Base-by-base conservation (phyloP, 2,329 filamentous ascomycete genomes). In the Aureobasidium sp. region DNA sequence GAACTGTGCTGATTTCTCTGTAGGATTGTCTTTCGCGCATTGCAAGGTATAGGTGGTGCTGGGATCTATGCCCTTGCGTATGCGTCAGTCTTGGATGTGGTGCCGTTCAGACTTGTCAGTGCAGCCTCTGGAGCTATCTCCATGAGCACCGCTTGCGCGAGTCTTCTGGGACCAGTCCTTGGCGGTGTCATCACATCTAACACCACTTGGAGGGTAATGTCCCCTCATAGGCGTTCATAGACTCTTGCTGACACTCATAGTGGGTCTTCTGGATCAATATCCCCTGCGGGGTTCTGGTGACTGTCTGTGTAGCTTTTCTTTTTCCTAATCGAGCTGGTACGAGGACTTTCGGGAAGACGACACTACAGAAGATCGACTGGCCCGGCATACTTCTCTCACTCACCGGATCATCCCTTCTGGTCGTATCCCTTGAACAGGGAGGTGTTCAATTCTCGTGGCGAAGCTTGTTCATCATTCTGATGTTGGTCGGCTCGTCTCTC, bases 191-290 rank as follows among this genome's bases (percentile, higher is more conserved):
- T 77, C 25, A 71, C 69, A 0, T 69, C 74, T 34, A 63, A 69
- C 31, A 64, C 70, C 0, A 74, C 73, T 0, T 82, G 79, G 81
- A 70, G 77, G 37, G 51, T 55, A 41, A 12, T 37, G 15, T 29
- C 6, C 25, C 11, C 9, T 2, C 15, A 20, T 3, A 29, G 2
- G 12, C 25, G 20, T 31, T 31, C 22, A 11, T 31, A 4, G 14
- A n/a, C 20, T 9, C 6, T 8, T 22, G 22, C 51, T 55, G n/a
- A 55, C 17, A 17, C 29, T 17, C 15, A 25, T 14, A 55, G 9
- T 81, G 78, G 78, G 73, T 77, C 17, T 82, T 83, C 61, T 68
- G 67, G 36, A 64, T 75, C 59, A 73, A 74, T 14, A 52, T 61
- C 5, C 59, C 61, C 17, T 45, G 36, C 11, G 55, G 62, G 27